These are phyloP conservation scores for Thuja plicata DNA, from an alignment of 83 land plant genomes.

Conservation along the genomic window DNA sequence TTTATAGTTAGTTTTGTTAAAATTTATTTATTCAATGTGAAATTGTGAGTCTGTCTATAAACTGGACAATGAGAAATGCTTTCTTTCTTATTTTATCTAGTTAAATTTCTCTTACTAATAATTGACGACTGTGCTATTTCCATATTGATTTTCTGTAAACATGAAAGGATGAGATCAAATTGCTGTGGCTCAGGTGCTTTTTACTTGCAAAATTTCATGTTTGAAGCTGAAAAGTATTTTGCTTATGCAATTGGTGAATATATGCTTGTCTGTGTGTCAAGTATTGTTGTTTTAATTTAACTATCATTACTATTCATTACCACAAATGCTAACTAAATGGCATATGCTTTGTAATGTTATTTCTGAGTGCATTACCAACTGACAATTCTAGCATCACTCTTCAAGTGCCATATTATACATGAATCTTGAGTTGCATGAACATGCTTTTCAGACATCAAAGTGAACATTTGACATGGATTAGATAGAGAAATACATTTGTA, in stretches of 20 bases:
- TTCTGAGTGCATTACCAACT: no score
- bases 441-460: no score
- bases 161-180: background rate
- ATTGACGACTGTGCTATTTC: background rate
- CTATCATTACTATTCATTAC: background rate
- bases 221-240: background rate
- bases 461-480: no score
- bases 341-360: no score
- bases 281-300: background rate
- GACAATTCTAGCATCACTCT: no score
- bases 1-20: background rate
- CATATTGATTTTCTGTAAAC: background rate
- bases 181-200: background rate
- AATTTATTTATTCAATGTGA: background rate
- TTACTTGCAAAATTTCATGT: background rate
- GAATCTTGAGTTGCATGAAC: no score
- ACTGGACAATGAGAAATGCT: background rate
- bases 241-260: background rate
- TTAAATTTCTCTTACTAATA: background rate
- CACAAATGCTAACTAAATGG: background rate
- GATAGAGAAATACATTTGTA: no score
- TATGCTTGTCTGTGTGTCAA: background rate
- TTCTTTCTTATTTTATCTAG: background rate
- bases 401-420: no score
- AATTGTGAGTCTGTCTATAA: background rate